These are phyloP conservation scores for Coccomyxa subellipsoidea DNA, from an alignment of 163 green algal species.

Conservation along the genomic window DNA sequence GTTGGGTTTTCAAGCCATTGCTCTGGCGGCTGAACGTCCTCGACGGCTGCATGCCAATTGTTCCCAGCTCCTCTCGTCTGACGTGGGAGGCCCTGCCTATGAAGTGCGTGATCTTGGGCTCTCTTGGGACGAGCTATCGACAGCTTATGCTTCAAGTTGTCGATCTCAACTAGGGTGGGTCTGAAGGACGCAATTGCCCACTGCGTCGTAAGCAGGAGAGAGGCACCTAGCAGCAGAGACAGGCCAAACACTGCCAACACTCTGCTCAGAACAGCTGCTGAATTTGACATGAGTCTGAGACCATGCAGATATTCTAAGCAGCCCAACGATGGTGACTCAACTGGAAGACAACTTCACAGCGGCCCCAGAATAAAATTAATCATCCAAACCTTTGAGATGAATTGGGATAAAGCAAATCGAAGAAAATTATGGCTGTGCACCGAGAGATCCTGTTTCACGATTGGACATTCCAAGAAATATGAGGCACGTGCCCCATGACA, in stretches of 20 bases:
- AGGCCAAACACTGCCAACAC: neutral
- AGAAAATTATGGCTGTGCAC: too few species aligned
- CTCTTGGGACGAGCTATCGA: neutral
- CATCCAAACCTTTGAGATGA: too few species aligned
- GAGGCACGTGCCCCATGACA: too few species aligned
- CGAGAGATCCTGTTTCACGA: too few species aligned
- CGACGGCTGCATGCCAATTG: neutral
- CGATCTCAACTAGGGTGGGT: too few species aligned
- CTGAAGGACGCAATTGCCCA: neutral
- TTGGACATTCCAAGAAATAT: too few species aligned
- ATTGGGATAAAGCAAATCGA: too few species aligned
- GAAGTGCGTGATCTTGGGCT: neutral
- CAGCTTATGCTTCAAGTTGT: neutral
- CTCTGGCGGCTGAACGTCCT: neutral
- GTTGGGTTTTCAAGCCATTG: neutral
- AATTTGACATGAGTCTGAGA: neutral
- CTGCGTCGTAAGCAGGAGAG: neutral
- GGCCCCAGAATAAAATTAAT: too few species aligned
- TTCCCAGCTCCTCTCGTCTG: neutral
- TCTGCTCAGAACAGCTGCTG: neutral
- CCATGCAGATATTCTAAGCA: too few species aligned
- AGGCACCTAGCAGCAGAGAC: neutral
- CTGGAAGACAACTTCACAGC: too few species aligned
- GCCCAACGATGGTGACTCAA: too few species aligned
- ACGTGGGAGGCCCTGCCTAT: neutral